Evolutionary conservation across 352 stramenopile genomes (phyloP), one percentile per base, ranked within the genome.

Genomic region (Phytophthora podocarpi): DNA sequence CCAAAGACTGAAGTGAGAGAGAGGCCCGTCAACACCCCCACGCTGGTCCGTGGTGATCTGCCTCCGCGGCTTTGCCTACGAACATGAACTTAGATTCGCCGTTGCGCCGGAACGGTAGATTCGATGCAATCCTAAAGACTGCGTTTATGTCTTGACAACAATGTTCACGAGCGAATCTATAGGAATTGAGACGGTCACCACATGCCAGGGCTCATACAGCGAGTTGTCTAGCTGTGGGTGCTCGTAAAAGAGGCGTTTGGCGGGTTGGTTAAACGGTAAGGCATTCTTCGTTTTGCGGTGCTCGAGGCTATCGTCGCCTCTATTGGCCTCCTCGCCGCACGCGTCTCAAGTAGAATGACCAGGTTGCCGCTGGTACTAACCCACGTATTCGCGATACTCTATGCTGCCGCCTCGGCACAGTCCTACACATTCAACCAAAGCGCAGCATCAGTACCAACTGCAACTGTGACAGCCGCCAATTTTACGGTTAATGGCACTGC

Each of bases 11-110:
- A 18, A 26, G n/a, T n/a, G n/a, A 42, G 3, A 23, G 18, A 36
- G 32, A 46, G 42, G 49, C 30, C 27, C 32, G 31, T 58, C 31
- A 21, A 16, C 35, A 35, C 36, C 21, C 36, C 16, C 32, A 26
- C 1, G 27, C 16, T 47, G 27, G 4, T 50, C 23, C 16, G 10
- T 53, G 42, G n/a, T 53, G 31, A 64, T 65, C 50, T 52, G 32
- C 20, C n/a, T 27, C 23, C 21, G 18, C 27, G 21, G 42, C 27
- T 64, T 53, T 61, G 34, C 24, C 6, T 27, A 26, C 41, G n/a
- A n/a, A n/a, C n/a, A n/a, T n/a, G n/a, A n/a, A n/a, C n/a, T 57
- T 12, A 72, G 57, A 67, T 67, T 72, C 57, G 30, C 42, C 20
- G 42, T 64, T 9, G n/a, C 53, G 43, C 53, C 46, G 45, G 42